These are phyloP conservation scores for Ceratobasidium sp. DNA, from an alignment of 1,284 basidiomycete genomes.

Conservation along the genomic window DNA sequence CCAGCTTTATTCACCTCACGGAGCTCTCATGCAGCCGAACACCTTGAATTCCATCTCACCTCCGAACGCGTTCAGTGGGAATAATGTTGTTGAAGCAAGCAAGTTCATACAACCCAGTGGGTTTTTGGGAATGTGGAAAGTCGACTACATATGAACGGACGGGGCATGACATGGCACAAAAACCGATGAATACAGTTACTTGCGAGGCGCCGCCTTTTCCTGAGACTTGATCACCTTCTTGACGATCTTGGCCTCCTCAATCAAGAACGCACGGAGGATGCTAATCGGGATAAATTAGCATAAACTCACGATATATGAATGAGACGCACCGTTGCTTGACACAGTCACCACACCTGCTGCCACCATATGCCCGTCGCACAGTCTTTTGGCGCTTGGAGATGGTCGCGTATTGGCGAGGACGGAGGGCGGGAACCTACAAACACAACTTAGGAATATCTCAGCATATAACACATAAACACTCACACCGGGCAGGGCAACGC, in stretches of 20 bases:
- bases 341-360: conserved; percentile 91
- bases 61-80: background rate
- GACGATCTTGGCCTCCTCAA: conserved; percentile 99
- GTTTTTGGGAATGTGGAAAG: conserved; percentile 24
- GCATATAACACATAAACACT: conserved; percentile 49
- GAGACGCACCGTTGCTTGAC: conserved; percentile 83
- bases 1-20: background rate
- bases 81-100: conserved; percentile 19
- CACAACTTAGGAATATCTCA: conserved; percentile 1
- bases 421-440: conserved; percentile 83
- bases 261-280: conserved; percentile 97
- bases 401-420: conserved; percentile 90
- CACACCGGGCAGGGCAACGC: conserved; percentile 88
- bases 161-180: conserved; percentile 31
- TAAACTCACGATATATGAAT: background rate
- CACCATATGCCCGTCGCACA: conserved; percentile 92
- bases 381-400: conserved; percentile 96
- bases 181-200: conserved; percentile 30
- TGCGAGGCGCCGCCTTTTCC: conserved; percentile 52
- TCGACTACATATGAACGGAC: conserved; percentile 37
- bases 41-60: background rate
- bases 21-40: conserved; percentile 1
- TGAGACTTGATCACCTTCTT: conserved; percentile 98
- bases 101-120: conserved; percentile 18
- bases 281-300: conserved; percentile 53